Percentiles rank a stretch among this genome's conserved stretches.
phyloP scores from a whole-genome alignment of 345 rosid species.

The Rhizophora mangle region DNA sequence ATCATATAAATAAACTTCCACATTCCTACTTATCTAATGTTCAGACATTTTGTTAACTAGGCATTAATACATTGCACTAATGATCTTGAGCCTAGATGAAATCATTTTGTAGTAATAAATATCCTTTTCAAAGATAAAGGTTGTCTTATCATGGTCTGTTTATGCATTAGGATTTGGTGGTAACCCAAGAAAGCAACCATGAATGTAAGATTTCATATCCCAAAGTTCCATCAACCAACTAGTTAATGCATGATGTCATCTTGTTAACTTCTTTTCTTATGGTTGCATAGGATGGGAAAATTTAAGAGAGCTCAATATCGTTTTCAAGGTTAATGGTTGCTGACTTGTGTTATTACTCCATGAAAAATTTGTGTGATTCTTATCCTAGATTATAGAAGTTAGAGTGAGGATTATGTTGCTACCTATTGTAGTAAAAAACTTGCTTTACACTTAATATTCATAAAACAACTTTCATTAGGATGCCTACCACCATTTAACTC shows the following conservation, averaged over 20 bases:
- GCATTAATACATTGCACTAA: no score
- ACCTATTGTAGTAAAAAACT: neutral
- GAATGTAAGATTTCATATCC: neutral
- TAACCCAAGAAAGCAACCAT: neutral
- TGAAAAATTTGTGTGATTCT: neutral
- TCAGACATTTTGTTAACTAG: neutral
- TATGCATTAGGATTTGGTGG: neutral
- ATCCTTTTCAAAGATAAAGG: no score
- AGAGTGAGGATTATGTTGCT: neutral
- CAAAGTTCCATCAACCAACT: neutral
- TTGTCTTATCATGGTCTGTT: no score
- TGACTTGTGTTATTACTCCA: neutral
- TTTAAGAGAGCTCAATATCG: neutral
- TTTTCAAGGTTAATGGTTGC: neutral
- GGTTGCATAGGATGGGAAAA: neutral
- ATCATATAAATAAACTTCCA: neutral
- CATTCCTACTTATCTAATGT: neutral
- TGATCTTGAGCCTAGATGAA: neutral
- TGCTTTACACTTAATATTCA: neutral
- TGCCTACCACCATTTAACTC: neutral
- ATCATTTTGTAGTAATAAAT: neutral
- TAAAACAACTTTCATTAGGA: neutral
- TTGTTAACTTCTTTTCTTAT: neutral
- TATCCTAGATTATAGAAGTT: neutral
- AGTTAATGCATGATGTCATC: neutral